A percentile compares a stretch with the other conserved stretches of the same genome.
Conservation (phyloP, 768 basidiomycete species). For the Lactifluus echinatus region DNA sequence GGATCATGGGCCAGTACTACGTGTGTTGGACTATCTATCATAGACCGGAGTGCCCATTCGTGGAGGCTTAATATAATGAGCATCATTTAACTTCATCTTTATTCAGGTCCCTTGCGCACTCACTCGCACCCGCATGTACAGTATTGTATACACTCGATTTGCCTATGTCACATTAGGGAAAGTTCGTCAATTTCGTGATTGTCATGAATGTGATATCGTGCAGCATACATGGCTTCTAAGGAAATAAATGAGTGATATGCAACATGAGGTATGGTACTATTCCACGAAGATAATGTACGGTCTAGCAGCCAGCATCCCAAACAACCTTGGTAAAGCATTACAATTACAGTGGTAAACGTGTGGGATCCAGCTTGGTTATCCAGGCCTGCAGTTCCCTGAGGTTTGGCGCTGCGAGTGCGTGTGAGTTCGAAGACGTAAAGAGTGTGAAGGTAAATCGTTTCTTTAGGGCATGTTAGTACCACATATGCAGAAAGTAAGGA, state of each 20-base stretch:
- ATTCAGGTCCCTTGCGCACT: not conserved
- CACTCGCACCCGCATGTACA: not conserved
- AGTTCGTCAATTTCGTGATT: slow-evolving; percentile 12
- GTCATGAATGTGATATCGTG: slow-evolving; percentile 14
- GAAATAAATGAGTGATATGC: slow-evolving; percentile 21
- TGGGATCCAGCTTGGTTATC: slow-evolving; percentile 79
- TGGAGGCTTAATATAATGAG: too few species aligned
- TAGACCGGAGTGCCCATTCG: too few species aligned
- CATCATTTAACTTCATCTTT: too few species aligned
- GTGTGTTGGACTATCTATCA: too few species aligned
- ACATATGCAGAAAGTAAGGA: not conserved
- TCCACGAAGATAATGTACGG: slow-evolving; percentile 16
- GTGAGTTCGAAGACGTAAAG: slow-evolving; percentile 87
- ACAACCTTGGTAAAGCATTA: not conserved
- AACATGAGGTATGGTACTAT: slow-evolving; percentile 16
- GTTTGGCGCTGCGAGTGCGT: slow-evolving; percentile 77
- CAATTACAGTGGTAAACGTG: slow-evolving; percentile 32
- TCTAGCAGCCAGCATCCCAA: slow-evolving; percentile 2
- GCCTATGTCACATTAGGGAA: not conserved
- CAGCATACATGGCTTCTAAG: slow-evolving; percentile 18
- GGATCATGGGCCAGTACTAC: too few species aligned
- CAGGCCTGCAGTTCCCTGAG: slow-evolving; percentile 79
- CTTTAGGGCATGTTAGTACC: slow-evolving; percentile 33
- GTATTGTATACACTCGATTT: too few species aligned
- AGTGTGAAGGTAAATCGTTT: slow-evolving; percentile 83